Percentiles rank a stretch among this genome's conserved stretches.
Conservation (phyloP, 257 asterid genomes). For the Solanum neorickii region DNA sequence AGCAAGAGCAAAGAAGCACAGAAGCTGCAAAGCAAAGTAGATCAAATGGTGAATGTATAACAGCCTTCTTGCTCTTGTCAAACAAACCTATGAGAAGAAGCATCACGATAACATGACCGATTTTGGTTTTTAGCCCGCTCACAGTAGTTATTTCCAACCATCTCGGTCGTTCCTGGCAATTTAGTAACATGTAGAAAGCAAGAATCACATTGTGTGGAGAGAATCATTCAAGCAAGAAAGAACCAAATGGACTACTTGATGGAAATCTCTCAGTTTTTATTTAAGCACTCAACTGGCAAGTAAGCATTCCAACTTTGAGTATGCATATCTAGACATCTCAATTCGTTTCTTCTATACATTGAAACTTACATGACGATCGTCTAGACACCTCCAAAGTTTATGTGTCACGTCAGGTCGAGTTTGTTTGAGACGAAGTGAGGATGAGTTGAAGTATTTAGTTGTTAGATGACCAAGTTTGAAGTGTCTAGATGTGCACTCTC, state of each 20-base stretch:
- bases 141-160: conserved; percentile 87
- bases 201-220: background rate
- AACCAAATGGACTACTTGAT: background rate
- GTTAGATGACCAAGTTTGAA: too few species aligned
- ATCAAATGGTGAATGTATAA: conserved; percentile 57
- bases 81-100: conserved; percentile 84
- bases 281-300: too few species aligned
- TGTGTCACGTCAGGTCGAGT: too few species aligned
- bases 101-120: conserved; percentile 95
- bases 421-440: too few species aligned
- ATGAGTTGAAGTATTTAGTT: too few species aligned
- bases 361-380: too few species aligned
- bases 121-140: conserved; percentile 75
- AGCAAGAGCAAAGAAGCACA: conserved; percentile 60
- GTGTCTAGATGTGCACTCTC: too few species aligned
- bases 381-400: too few species aligned
- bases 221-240: background rate
- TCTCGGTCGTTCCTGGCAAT: conserved; percentile 65
- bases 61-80: conserved; percentile 83
- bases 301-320: too few species aligned
- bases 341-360: too few species aligned
- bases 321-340: too few species aligned
- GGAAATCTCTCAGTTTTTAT: background rate
- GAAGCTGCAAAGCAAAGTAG: conserved; percentile 90
- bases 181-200: background rate